A percentile compares a stretch with the other conserved stretches of the same genome.
phyloP scores from a whole-genome alignment of 2,329 filamentous ascomycete species.

The Pyrenophora tritici-repentis region DNA sequence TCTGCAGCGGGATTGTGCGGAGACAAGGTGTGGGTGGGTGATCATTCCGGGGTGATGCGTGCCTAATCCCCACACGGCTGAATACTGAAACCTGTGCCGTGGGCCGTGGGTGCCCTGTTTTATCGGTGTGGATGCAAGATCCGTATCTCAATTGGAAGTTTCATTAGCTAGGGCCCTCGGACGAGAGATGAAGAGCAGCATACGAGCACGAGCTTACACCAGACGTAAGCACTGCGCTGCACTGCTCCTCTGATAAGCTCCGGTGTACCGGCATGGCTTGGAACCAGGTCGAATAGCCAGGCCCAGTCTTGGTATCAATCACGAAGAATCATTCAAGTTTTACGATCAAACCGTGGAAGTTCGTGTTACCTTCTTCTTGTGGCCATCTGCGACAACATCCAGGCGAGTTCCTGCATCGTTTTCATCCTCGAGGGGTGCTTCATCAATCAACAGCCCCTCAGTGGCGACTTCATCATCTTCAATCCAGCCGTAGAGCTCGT shows the following conservation, averaged over 20 bases:
- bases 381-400: slow-evolving; percentile 27
- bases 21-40: slow-evolving; percentile 12
- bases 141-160: slow-evolving; percentile 16
- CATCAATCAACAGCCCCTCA: slow-evolving; percentile 47
- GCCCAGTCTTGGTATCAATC: background rate
- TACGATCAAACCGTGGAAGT: slow-evolving; percentile 25
- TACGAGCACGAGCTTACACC: slow-evolving; percentile 18
- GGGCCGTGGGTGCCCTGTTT: slow-evolving; percentile 19
- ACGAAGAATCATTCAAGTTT: background rate
- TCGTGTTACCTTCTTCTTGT: slow-evolving; percentile 34
- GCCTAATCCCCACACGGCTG: slow-evolving; percentile 28
- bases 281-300: background rate
- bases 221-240: slow-evolving; percentile 13
- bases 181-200: slow-evolving; percentile 13
- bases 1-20: slow-evolving; percentile 6
- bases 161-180: slow-evolving; percentile 14
- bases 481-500: slow-evolving; percentile 75
- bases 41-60: slow-evolving; percentile 19
- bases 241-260: slow-evolving; percentile 22
- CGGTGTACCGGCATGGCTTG: slow-evolving; percentile 14
- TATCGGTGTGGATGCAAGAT: slow-evolving; percentile 26
- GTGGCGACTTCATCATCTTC: slow-evolving; percentile 61
- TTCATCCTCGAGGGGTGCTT: slow-evolving; percentile 23
- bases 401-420: slow-evolving; percentile 22
- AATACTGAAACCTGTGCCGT: slow-evolving; percentile 16